Conservation (phyloP, 169 alveolate genomes). For the Neospora caninum region DNA sequence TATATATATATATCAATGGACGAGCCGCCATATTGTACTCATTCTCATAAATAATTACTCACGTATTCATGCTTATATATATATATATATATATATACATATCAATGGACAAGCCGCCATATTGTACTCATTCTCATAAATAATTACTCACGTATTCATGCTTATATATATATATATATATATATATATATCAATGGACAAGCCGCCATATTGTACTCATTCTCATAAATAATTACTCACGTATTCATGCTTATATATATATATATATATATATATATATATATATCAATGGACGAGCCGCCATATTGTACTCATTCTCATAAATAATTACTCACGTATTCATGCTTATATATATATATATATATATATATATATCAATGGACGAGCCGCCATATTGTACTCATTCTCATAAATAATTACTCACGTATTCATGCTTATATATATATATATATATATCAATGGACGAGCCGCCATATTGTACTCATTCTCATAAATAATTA, state of each 20-base stretch:
- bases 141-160: neutral
- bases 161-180: neutral
- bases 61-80: neutral
- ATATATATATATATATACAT: neutral
- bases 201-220: neutral
- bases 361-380: neutral
- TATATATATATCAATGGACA: no score
- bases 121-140: neutral
- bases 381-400: no score
- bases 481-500: neutral
- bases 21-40: neutral
- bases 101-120: no score
- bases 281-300: neutral
- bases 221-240: neutral
- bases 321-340: neutral
- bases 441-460: neutral
- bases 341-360: neutral
- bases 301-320: neutral
- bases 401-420: no score
- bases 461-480: neutral
- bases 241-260: neutral
- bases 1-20: neutral
- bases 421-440: neutral
- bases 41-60: neutral
- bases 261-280: no score